phyloP scores from a whole-genome alignment of 148 eudicot species.

The Silene uniflora region DNA sequence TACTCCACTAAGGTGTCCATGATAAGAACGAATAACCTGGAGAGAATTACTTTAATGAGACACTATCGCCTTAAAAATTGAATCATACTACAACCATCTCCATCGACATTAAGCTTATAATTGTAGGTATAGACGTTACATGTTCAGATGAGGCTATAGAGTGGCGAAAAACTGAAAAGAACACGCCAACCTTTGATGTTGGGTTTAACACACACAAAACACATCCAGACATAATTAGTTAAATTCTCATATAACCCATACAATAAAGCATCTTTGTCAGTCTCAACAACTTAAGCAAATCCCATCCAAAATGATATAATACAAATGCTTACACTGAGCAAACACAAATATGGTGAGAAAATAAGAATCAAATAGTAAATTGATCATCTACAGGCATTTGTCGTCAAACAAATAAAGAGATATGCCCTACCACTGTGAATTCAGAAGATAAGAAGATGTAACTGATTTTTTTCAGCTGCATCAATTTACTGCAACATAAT shows the following conservation, averaged over 20 bases:
- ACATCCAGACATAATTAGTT: not conserved
- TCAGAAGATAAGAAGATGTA: not conserved
- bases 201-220: not conserved
- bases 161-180: not conserved
- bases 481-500: not conserved
- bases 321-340: not conserved
- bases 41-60: conserved; percentile 7
- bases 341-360: not conserved
- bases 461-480: not conserved
- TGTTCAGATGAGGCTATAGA: not conserved
- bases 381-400: not conserved
- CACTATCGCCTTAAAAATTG: not conserved
- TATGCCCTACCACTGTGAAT: not conserved
- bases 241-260: not conserved
- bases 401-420: not conserved
- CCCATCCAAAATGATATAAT: not conserved
- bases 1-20: conserved; percentile 98
- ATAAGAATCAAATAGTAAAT: not conserved
- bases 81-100: not conserved
- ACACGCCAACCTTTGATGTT: not conserved
- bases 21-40: conserved; percentile 92
- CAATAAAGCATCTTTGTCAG: not conserved
- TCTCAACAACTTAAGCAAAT: not conserved
- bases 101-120: not conserved
- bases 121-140: not conserved